Conservation (phyloP, 768 basidiomycete genomes). For the Cystofilobasidium bisporidii region DNA sequence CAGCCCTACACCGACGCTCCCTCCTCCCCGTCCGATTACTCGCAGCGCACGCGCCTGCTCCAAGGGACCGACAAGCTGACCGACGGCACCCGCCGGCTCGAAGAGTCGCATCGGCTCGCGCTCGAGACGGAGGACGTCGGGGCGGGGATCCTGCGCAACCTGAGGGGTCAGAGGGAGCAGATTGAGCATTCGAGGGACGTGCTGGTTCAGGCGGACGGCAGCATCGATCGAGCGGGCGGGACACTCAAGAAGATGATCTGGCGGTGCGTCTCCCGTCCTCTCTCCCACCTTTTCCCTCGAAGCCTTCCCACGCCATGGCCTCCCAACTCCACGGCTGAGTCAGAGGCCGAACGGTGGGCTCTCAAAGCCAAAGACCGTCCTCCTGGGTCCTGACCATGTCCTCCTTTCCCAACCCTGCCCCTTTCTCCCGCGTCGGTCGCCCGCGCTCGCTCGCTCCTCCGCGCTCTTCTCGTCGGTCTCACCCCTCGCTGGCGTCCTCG, state of each 20-base stretch:
- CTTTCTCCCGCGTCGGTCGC: no score
- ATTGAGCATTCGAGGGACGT: slow-evolving; percentile 87
- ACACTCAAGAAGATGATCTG: slow-evolving; percentile 93
- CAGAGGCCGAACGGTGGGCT: no score
- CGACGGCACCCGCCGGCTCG: slow-evolving; percentile 66
- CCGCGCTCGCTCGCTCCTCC: no score
- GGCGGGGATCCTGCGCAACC: slow-evolving; percentile 75
- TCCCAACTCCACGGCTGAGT: no score
- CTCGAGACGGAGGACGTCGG: slow-evolving; percentile 95
- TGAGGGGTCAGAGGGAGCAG: slow-evolving; percentile 81
- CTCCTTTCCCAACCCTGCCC: background rate
- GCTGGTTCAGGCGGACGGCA: slow-evolving; percentile 70
- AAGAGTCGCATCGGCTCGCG: slow-evolving; percentile 84
- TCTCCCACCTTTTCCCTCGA: slow-evolving; percentile 13
- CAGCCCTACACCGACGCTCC: slow-evolving; percentile 56
- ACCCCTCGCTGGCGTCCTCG: no score
- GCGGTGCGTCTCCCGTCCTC: slow-evolving; percentile 51
- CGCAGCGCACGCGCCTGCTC: slow-evolving; percentile 69
- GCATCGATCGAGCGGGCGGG: slow-evolving; percentile 81
- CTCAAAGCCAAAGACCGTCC: slow-evolving; percentile 21
- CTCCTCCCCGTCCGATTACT: slow-evolving; percentile 42
- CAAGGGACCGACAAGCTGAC: slow-evolving; percentile 67
- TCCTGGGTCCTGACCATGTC: slow-evolving; percentile 14
- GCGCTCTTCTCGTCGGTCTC: no score
- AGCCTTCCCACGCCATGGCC: background rate